These are phyloP conservation scores for Chloris gayana DNA, from an alignment of 176 grass and related monocot genomes.

Conservation along the genomic window DNA sequence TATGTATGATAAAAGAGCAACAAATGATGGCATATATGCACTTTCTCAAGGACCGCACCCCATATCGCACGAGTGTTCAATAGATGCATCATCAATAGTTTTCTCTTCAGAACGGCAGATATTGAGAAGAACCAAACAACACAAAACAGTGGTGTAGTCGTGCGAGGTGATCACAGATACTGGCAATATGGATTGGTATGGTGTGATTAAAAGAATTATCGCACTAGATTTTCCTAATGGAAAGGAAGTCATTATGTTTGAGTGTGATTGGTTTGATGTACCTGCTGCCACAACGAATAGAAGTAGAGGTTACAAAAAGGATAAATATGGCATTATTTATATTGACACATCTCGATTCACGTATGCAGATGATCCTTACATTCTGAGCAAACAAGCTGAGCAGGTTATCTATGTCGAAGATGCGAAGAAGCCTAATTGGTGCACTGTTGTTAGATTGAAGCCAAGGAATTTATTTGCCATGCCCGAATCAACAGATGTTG, in stretches of 20 bases:
- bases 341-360: neutral
- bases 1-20: neutral
- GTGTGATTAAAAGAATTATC: neutral
- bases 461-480: neutral
- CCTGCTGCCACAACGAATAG: neutral
- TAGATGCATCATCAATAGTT: neutral
- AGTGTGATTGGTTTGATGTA: neutral
- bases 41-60: constrained; percentile 1
- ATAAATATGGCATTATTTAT: constrained; percentile 1
- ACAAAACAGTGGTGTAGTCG: constrained; percentile 4
- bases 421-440: neutral
- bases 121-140: neutral
- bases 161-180: neutral
- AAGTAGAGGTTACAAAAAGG: neutral
- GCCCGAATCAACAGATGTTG: neutral
- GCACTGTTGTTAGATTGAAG: neutral
- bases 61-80: neutral
- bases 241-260: neutral
- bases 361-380: constrained; percentile 4
- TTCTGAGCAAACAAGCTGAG: neutral
- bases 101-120: neutral
- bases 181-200: constrained; percentile 17
- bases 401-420: neutral
- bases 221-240: neutral
- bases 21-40: neutral